phyloP scores from a whole-genome alignment of 2,329 filamentous ascomycete genomes.

The Aspergillus awamori region DNA sequence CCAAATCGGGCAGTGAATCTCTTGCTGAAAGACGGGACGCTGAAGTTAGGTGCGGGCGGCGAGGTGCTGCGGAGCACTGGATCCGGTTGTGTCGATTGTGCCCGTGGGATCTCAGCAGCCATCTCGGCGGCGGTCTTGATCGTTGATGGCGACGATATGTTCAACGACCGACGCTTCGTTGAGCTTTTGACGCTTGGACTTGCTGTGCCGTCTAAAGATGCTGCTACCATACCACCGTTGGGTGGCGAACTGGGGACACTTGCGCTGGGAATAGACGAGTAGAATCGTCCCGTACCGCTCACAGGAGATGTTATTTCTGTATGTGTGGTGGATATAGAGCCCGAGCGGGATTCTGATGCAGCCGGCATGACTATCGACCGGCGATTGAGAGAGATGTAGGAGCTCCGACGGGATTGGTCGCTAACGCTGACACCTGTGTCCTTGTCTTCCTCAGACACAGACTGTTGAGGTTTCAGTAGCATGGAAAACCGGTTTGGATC shows the following conservation, averaged over 20 bases:
- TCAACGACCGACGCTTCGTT: constrained; percentile 33
- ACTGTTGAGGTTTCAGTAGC: constrained; percentile 32
- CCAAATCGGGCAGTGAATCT: constrained; percentile 34
- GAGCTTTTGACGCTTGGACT: constrained; percentile 29
- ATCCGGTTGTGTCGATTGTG: constrained; percentile 31
- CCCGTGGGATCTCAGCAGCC: constrained; percentile 20
- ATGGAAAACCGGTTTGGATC: constrained; percentile 39
- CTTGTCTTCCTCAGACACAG: constrained; percentile 29
- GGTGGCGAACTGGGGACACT: constrained; percentile 25
- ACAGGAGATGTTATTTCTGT: constrained; percentile 27
- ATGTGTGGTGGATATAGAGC: constrained; percentile 31
- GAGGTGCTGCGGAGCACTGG: constrained; percentile 33
- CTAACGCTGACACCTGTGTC: constrained; percentile 24
- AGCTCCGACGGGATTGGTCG: constrained; percentile 32
- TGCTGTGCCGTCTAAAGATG: constrained; percentile 17
- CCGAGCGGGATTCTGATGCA: constrained; percentile 31
- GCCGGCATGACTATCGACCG: constrained; percentile 28
- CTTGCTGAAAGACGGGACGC: constrained; percentile 46
- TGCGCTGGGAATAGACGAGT: constrained; percentile 20
- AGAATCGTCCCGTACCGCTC: constrained; percentile 19
- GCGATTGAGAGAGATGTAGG: constrained; percentile 34
- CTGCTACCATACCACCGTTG: constrained; percentile 16
- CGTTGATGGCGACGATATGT: constrained; percentile 18
- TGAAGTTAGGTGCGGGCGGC: constrained; percentile 45
- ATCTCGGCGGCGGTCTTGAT: constrained; percentile 19